Evolutionary conservation across 495 filamentous ascomycete genomes (phyloP).

Genomic region (Aspergillus indologenus): DNA sequence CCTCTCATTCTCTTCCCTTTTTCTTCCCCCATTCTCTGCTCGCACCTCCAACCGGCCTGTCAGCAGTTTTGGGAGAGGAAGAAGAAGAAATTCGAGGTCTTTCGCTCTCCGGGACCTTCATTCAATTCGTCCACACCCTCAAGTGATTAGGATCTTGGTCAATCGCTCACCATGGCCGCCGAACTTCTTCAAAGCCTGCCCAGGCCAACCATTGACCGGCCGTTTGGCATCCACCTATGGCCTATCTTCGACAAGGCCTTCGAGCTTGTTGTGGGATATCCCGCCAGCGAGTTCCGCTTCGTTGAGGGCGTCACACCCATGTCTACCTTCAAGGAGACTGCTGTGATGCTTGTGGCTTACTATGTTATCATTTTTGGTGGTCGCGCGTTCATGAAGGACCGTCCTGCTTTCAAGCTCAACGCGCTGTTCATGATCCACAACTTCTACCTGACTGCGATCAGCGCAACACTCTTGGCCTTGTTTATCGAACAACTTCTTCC

Average conservation of each 20-base stretch:
- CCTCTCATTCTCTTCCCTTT: constrained; percentile 28
- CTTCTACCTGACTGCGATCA: constrained; percentile 60
- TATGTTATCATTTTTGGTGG: constrained; percentile 66
- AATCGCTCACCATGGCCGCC: constrained; percentile 32
- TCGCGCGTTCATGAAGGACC: constrained; percentile 62
- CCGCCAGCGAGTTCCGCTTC: constrained; percentile 60
- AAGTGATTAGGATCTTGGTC: background rate
- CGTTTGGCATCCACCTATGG: constrained; percentile 91
- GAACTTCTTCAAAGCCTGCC: constrained; percentile 64
- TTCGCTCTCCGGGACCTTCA: constrained; percentile 5
- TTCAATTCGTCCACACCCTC: background rate
- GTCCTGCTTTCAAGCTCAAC: constrained; percentile 58
- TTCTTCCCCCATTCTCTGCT: constrained; percentile 11
- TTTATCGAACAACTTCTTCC: constrained; percentile 65
- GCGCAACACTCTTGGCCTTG: constrained; percentile 56
- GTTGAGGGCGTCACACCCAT: constrained; percentile 55
- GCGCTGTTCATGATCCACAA: constrained; percentile 70
- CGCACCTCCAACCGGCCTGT: constrained; percentile 3
- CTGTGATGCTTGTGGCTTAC: constrained; percentile 56
- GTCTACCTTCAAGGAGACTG: constrained; percentile 57
- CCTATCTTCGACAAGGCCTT: constrained; percentile 88
- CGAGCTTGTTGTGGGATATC: constrained; percentile 65
- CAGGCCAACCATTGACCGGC: constrained; percentile 79
- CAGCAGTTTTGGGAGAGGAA: constrained; percentile 10
- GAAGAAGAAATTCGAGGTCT: constrained; percentile 9